phyloP scores from a whole-genome alignment of 495 filamentous ascomycete species.

The Penicillium mononematosum region DNA sequence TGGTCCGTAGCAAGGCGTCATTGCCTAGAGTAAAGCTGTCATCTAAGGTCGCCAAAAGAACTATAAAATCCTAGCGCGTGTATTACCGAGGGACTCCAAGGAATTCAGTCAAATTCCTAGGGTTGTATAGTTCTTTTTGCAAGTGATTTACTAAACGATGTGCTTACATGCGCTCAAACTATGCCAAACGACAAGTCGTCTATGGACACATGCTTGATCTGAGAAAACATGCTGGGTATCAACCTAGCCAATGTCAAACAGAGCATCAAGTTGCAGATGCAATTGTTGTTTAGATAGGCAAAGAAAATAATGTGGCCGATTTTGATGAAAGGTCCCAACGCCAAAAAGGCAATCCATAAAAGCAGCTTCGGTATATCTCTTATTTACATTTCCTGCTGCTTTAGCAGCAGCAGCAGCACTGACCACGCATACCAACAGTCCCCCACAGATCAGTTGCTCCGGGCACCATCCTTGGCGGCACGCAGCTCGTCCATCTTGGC shows the following conservation, averaged over 20 bases:
- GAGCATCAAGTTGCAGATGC: background rate
- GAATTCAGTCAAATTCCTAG: background rate
- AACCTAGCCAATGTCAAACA: background rate
- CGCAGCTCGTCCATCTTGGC: conserved; percentile 97
- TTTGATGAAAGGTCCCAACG: conserved; percentile 32
- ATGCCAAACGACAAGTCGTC: background rate
- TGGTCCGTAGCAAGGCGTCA: background rate
- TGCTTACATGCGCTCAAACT: background rate
- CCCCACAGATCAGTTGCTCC: conserved; percentile 71
- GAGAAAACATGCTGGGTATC: background rate
- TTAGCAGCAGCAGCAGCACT: conserved; percentile 27
- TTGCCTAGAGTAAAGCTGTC: background rate
- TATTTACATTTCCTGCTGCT: conserved; percentile 50
- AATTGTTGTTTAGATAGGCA: background rate
- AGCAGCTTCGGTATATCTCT: conserved; percentile 40
- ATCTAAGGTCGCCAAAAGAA: background rate
- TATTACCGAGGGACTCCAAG: background rate
- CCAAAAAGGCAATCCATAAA: conserved; percentile 42
- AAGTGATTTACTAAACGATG: background rate
- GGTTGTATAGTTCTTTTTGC: background rate
- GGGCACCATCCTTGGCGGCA: conserved; percentile 76
- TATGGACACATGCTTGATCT: background rate
- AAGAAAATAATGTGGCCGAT: conserved; percentile 3
- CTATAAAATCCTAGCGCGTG: background rate
- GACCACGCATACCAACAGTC: conserved; percentile 17